Evolutionary conservation across 352 stramenopile genomes (phyloP).

Genomic region (Elongisporangium prolatum): DNA sequence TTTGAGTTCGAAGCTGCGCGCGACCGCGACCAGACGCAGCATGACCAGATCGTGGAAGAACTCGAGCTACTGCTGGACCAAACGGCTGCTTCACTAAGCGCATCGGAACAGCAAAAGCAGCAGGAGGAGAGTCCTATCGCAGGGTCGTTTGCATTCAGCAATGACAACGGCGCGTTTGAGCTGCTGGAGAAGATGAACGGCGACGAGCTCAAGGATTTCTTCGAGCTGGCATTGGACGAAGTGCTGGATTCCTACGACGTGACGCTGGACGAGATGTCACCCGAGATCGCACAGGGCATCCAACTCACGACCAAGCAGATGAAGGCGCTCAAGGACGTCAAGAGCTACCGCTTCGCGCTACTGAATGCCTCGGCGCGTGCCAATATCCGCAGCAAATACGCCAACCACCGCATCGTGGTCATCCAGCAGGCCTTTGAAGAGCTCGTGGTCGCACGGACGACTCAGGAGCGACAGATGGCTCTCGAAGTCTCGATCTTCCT

Average conservation of each 20-base stretch:
- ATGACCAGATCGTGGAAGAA: slow-evolving; percentile 35
- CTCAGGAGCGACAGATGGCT: slow-evolving; percentile 42
- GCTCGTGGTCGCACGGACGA: slow-evolving; percentile 47
- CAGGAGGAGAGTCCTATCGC: slow-evolving; percentile 41
- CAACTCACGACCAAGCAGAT: slow-evolving; percentile 37
- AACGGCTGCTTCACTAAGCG: slow-evolving; percentile 23
- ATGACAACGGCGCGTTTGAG: slow-evolving; percentile 51
- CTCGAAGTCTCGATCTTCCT: slow-evolving; percentile 54
- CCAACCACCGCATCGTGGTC: slow-evolving; percentile 55
- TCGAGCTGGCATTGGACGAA: slow-evolving; percentile 59
- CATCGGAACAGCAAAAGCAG: slow-evolving; percentile 14
- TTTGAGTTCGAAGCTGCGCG: slow-evolving; percentile 44
- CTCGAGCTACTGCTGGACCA: slow-evolving; percentile 56
- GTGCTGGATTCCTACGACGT: slow-evolving; percentile 45
- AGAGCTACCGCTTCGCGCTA: slow-evolving; percentile 36
- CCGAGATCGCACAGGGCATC: slow-evolving; percentile 41
- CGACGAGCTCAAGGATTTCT: slow-evolving; percentile 73
- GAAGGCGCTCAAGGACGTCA: slow-evolving; percentile 44
- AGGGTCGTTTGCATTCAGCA: slow-evolving; percentile 56
- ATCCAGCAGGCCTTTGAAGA: slow-evolving; percentile 65
- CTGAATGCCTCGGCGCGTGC: slow-evolving; percentile 36
- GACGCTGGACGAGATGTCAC: slow-evolving; percentile 54
- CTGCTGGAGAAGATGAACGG: slow-evolving; percentile 65
- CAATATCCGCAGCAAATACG: slow-evolving; percentile 44
- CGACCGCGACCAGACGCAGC: slow-evolving; percentile 11